Evolutionary conservation across 257 asterid genomes (phyloP).

Genomic region (Leptodermis oblonga): DNA sequence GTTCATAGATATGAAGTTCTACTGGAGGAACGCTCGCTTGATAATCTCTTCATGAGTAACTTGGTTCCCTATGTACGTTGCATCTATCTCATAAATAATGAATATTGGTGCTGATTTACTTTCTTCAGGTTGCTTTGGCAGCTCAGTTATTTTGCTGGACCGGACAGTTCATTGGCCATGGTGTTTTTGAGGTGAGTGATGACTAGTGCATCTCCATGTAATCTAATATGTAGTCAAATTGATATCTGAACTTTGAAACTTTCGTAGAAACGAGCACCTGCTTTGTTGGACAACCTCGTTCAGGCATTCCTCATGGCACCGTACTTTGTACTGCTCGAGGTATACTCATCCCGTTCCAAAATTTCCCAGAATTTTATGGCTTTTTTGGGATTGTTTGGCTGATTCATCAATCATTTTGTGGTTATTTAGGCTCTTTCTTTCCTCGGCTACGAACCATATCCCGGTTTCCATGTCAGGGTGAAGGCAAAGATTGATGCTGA

Average conservation of each 20-base stretch:
- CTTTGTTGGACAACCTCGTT: conserved; percentile 85
- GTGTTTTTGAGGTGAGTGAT: conserved; percentile 75
- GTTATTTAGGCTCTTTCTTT: conserved; percentile 42
- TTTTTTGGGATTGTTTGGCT: not conserved
- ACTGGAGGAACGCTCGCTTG: not conserved
- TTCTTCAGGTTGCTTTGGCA: conserved; percentile 64
- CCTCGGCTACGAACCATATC: conserved; percentile 79
- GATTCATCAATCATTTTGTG: not conserved
- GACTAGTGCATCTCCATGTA: not conserved
- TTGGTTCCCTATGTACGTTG: not conserved
- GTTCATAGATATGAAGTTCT: not conserved
- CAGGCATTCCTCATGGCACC: conserved; percentile 99
- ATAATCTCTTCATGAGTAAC: not conserved
- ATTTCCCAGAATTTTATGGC: not conserved
- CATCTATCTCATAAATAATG: not conserved
- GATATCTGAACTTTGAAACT: conserved; percentile 5
- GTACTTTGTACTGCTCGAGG: conserved; percentile 88
- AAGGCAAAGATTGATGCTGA: conserved; percentile 55
- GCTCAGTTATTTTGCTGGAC: conserved; percentile 96
- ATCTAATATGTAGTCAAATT: conserved; percentile 3
- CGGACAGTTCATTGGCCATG: conserved; percentile 89
- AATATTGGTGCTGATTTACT: conserved; percentile 2
- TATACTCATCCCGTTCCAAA: conserved; percentile 38
- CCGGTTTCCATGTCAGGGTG: conserved; percentile 70
- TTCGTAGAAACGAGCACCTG: conserved; percentile 93